These are phyloP conservation scores for Scedosporium dehoogii DNA, from an alignment of 2,329 filamentous ascomycete genomes.

Conservation along the genomic window DNA sequence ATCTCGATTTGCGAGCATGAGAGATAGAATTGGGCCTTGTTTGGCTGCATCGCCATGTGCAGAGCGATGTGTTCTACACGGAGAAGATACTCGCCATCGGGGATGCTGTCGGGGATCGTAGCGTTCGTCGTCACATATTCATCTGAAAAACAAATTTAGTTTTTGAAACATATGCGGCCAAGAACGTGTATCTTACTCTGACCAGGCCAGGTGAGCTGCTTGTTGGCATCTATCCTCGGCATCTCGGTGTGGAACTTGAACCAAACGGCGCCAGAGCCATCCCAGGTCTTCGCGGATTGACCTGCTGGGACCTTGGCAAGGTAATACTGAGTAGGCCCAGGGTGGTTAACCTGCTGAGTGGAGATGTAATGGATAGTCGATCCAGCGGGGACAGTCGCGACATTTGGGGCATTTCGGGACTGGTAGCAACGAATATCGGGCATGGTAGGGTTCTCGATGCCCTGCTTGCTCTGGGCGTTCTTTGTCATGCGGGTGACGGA, in stretches of 20 bases:
- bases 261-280: constrained; percentile 26
- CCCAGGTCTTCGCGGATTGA: constrained; percentile 21
- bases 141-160: constrained; percentile 12
- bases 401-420: constrained; percentile 18
- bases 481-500: constrained; percentile 25
- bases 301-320: constrained; percentile 25
- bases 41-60: constrained; percentile 24
- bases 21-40: constrained; percentile 27
- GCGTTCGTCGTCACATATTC: constrained; percentile 21
- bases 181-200: constrained; percentile 18
- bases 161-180: neutral
- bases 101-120: constrained; percentile 22
- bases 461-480: constrained; percentile 23
- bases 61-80: constrained; percentile 27
- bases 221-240: constrained; percentile 33
- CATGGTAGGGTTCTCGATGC: constrained; percentile 20
- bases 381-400: constrained; percentile 20
- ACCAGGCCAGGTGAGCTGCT: constrained; percentile 31
- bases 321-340: constrained; percentile 29
- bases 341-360: constrained; percentile 19
- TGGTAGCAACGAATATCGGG: constrained; percentile 25
- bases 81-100: constrained; percentile 26
- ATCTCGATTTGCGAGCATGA: constrained; percentile 22
- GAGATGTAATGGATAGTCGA: constrained; percentile 23
- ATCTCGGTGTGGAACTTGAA: constrained; percentile 22